These are phyloP conservation scores for Candida tibetensis DNA, from an alignment of 805 yeast species.

Conservation along the genomic window DNA sequence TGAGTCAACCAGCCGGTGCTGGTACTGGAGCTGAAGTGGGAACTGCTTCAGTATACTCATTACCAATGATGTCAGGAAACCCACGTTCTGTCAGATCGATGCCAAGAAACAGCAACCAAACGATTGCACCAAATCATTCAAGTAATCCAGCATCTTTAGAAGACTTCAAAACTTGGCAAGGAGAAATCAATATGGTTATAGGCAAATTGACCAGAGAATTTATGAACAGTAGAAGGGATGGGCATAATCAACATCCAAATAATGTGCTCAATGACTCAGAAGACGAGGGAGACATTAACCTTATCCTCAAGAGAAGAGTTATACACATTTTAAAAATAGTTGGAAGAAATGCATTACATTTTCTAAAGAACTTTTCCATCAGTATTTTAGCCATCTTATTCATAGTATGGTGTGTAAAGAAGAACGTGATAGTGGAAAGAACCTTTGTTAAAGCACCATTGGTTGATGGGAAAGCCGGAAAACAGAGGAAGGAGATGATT, in stretches of 20 bases:
- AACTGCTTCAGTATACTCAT: conserved; percentile 13
- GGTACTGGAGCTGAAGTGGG: conserved; percentile 8
- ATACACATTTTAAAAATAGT: conserved; percentile 22
- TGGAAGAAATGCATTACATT: conserved; percentile 27
- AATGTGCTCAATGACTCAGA: conserved; percentile 15
- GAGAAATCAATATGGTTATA: conserved; percentile 48
- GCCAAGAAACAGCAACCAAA: conserved; percentile 1
- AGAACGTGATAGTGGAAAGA: conserved; percentile 36
- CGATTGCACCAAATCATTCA: background rate
- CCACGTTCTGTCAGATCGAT: conserved; percentile 3
- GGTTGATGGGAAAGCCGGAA: conserved; percentile 12
- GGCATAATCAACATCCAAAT: background rate
- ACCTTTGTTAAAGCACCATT: conserved; percentile 37
- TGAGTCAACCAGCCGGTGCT: conserved; percentile 4
- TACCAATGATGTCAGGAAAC: conserved; percentile 8
- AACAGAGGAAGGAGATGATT: conserved; percentile 34
- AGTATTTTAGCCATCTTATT: conserved; percentile 37
- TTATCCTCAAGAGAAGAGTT: conserved; percentile 21
- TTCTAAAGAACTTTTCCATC: conserved; percentile 34
- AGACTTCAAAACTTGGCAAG: conserved; percentile 53
- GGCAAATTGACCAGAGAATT: conserved; percentile 44
- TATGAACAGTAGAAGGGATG: conserved; percentile 5
- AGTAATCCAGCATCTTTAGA: conserved; percentile 17
- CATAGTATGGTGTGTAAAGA: conserved; percentile 41
- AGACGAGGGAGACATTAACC: conserved; percentile 15